Evolutionary conservation across 1,284 basidiomycete species (phyloP), one percentile per base, ranked within the genome.

Genomic region (Athelia psychrophila): DNA sequence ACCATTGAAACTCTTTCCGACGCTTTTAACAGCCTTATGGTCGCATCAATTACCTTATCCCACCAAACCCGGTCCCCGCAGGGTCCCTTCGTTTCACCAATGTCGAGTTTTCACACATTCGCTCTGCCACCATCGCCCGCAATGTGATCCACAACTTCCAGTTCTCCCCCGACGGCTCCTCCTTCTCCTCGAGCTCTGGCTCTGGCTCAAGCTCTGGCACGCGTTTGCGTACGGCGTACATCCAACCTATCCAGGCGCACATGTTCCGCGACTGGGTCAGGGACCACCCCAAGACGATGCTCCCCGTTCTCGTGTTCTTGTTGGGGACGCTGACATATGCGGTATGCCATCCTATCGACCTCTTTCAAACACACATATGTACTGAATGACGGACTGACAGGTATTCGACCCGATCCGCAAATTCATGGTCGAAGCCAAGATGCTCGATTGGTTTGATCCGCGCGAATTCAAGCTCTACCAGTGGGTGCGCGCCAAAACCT

Each of bases 351-450:
- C 60, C 60, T 53, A 58, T 64, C 51, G 46, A 47, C 49, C 18
- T 30, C 35, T 33, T 19, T 36, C 30, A 45, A 36, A 25, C 36
- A 32, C 24, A 35, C 22, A 22, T 16, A 35, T 40, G 49, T 33
- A 52, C 51, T 23, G 9, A 42, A 18, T 27, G n/a, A 30, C 44
- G 36, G 23, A 20, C 20, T 12, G 5, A 8, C 55, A 93, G 88
- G 81, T 97, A 57, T 97, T 97, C 63, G 94, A 98, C 64, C 95
- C 95, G 1, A 83, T 99, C 30, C 86, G 96, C 44, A 80, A 85
- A 3, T 78, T 95, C 56, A 93, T 89, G 74, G 83, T 98, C 0
- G 80, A 93, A 72, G 84, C 82, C 20, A 91, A 94, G 61, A 76
- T 98, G 60, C 76, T 89, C 51, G 81, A 91, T 47, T 91, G 91